Base-by-base conservation (phyloP, 805 yeast species). In the Kuraishia ogatae region DNA sequence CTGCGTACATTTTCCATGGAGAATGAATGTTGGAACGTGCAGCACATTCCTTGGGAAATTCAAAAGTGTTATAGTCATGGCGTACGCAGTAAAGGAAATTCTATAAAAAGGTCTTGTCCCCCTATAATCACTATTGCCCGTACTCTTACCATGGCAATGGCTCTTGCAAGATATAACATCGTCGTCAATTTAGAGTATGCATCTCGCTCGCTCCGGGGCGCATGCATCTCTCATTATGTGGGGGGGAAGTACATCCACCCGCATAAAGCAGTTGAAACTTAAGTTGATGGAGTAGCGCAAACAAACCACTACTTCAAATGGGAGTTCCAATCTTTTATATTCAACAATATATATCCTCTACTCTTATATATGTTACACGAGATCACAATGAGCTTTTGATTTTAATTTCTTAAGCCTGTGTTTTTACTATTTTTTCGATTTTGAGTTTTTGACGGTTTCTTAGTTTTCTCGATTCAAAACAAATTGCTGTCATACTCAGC, bases 21-120 rank as follows among this genome's bases (percentile, higher is more conserved):
- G 62, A 1, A 78, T 68, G 39, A 75, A 60, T 19, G 79, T 75
- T 1, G 86, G 85, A 0, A 78, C 76, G 46, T 76, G 79, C 0
- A 78, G 26, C 24, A 39, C 50, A 39, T 24, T 29, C 2, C 28
- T 47, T 7, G 54, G 54, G 21, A 35, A 24, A 49, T 52, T 52
- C 50, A 47, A 52, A 17, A 52, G 50, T 17, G 50, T 47, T 13
- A 47, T 17, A 11, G 50, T 13, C 50, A 47, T 47, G 7, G 43
- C 17, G 15, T 35, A 15, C 3, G 3, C 4, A 7, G 6, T 35
- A 8, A 15, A 26, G 5, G 10, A 6, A 26, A 26, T 26, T 26
- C 29, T 10, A 26, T 26, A 26, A 26, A 26, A 5, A 26, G 29
- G 29, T 35, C 43, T 35, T 35, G 15, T 4, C 43, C 7, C n/a